Evolutionary conservation across 2,329 filamentous ascomycete species (phyloP).

Genomic region (Tricladium varicosporioides): DNA sequence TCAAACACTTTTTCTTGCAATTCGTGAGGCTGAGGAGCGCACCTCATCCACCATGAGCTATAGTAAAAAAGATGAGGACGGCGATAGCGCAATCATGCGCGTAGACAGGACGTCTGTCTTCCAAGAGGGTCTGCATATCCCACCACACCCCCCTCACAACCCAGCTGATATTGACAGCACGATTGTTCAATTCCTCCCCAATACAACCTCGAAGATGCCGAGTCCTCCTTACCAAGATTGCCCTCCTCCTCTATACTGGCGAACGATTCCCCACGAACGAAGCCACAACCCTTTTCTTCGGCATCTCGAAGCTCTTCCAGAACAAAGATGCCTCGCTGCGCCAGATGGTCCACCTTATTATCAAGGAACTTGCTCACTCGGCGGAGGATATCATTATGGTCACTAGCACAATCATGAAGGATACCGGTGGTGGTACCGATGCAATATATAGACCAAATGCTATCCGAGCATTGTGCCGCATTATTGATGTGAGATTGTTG

Average conservation of each 20-base stretch:
- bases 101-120: constrained; percentile 97
- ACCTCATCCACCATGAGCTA: constrained; percentile 72
- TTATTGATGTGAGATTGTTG: constrained; percentile 75
- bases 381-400: constrained; percentile 99
- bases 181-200: constrained; percentile 95
- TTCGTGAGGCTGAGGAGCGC: constrained; percentile 37
- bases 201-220: constrained; percentile 97
- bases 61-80: constrained; percentile 99
- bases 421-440: constrained; percentile 92
- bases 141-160: constrained; percentile 29
- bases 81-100: constrained; percentile 89
- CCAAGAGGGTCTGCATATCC: constrained; percentile 75
- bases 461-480: constrained; percentile 90
- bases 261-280: constrained; percentile 97
- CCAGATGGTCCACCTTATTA: constrained; percentile 97
- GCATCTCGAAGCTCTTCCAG: constrained; percentile 98
- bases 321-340: constrained; percentile 98
- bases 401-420: constrained; percentile 99
- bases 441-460: constrained; percentile 93
- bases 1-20: constrained; percentile 26
- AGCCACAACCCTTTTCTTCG: constrained; percentile 97
- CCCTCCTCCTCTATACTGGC: constrained; percentile 91
- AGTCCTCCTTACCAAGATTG: constrained; percentile 95
- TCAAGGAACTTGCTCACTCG: constrained; percentile 94
- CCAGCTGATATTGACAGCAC: constrained; percentile 60